These are phyloP conservation scores for Aspergillus sp. DNA, from an alignment of 2,329 filamentous ascomycete species.

Conservation along the genomic window DNA sequence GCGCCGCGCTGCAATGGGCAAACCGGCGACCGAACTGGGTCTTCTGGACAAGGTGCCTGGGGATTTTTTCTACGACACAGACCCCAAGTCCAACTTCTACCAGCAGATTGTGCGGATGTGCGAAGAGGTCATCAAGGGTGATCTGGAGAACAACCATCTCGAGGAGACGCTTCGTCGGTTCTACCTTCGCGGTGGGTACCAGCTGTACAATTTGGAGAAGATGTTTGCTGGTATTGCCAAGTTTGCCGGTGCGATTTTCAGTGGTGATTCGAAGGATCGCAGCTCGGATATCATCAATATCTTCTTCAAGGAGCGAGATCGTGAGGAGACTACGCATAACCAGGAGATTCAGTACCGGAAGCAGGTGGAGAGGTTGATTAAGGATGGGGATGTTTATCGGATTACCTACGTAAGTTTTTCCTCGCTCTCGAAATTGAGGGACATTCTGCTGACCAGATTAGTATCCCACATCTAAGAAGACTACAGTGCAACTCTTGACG, in stretches of 20 bases:
- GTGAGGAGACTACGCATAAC: conserved; percentile 80
- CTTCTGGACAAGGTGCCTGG: conserved; percentile 69
- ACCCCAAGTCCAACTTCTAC: conserved; percentile 68
- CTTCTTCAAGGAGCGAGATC: conserved; percentile 73
- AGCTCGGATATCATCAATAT: conserved; percentile 82
- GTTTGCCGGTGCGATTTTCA: conserved; percentile 75
- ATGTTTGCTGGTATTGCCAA: conserved; percentile 75
- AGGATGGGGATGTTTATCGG: conserved; percentile 86
- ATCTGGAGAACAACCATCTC: conserved; percentile 73
- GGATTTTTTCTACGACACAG: conserved; percentile 67
- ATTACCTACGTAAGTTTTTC: conserved; percentile 72
- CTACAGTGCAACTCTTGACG: conserved; percentile 75
- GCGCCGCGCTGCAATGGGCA: conserved; percentile 62
- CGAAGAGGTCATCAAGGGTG: conserved; percentile 75
- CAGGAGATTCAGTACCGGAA: conserved; percentile 86
- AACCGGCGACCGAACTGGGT: conserved; percentile 76
- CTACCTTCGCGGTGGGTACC: conserved; percentile 87
- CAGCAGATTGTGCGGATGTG: conserved; percentile 76
- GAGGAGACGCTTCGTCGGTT: conserved; percentile 88
- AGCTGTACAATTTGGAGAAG: conserved; percentile 86
- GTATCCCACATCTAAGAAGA: conserved; percentile 62
- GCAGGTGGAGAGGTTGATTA: conserved; percentile 84
- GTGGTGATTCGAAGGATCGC: conserved; percentile 83
- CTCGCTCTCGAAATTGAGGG: neutral
- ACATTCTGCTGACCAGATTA: conserved; percentile 27